Conservation (phyloP, 805 yeast genomes). For the Kurtzmaniella cleridarum region DNA sequence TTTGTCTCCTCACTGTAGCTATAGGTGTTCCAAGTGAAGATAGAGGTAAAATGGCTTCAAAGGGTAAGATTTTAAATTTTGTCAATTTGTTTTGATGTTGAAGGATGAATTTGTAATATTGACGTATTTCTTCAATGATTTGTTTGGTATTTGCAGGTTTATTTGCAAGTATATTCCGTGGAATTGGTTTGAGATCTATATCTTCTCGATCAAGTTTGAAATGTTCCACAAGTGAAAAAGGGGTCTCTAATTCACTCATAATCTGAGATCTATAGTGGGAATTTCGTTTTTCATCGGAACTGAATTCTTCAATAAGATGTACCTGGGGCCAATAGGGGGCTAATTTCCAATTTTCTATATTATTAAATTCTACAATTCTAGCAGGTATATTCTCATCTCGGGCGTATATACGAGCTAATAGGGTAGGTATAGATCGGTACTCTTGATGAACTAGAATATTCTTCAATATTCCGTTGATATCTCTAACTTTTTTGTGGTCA, state of each 20-base stretch:
- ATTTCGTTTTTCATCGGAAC: conserved; percentile 7
- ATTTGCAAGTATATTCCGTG: not conserved
- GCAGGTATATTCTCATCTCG: conserved; percentile 7
- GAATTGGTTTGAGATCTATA: not conserved
- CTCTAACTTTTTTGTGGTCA: not conserved
- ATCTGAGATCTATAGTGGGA: conserved; percentile 13
- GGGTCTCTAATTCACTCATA: conserved; percentile 8
- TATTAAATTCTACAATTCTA: conserved; percentile 18
- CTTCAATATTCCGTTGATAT: not conserved
- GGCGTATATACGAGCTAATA: conserved; percentile 27
- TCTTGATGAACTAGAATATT: conserved; percentile 18
- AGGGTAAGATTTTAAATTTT: conserved; percentile 19
- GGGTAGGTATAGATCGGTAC: conserved; percentile 14
- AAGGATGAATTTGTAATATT: conserved; percentile 14
- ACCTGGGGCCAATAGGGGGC: conserved; percentile 29
- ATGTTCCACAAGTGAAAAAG: conserved; percentile 11
- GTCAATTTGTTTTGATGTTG: conserved; percentile 14
- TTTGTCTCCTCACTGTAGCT: conserved; percentile 22
- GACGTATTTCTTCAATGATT: conserved; percentile 7
- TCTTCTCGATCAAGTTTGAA: conserved; percentile 5
- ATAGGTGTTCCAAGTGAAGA: conserved; percentile 26
- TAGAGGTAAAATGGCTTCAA: conserved; percentile 29
- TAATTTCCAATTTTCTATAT: conserved; percentile 15
- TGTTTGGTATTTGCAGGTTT: not conserved
- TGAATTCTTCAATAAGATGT: conserved; percentile 26